Evolutionary conservation across 83 land plant genomes (phyloP), one percentile per base, ranked within the genome.

Genomic region (Thuja plicata): DNA sequence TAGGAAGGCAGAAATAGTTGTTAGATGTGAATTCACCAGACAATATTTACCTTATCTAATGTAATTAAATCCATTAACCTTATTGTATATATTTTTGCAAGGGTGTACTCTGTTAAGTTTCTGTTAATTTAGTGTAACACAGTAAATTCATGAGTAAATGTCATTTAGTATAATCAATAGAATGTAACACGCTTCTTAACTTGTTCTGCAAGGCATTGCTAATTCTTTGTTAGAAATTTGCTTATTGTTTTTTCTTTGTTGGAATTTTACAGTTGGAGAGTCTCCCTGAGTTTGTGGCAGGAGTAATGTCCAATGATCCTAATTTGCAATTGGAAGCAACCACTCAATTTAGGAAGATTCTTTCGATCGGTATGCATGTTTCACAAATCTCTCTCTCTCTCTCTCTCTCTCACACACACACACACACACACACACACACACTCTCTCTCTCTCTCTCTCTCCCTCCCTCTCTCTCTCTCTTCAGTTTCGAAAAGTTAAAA

Each of bases 311-410:
- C 5, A 94, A 92, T 38, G 95, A 96, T 88, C 90, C 92, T 83
- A 27, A 84, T 13, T 46, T 86, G n/a, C 97, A 96, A 90, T 55
- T 95, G 81, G 97, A 96, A 86, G 95, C 97, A 13, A 95, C 96
- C 12, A 95, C 95, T 41, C 95, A 96, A 40, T 95, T 96, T 88
- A 83, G 97, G 46, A 93, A 95, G 88, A 91, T 96, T 46, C 88
- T 96, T 15, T 96, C 96, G 3, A 94, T 93, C 11, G 97, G 97
- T 96, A 92, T 71, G 80, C 35, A 55, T 70, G 71, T 48, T 50
- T 12, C 17, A 34, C 38, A 32, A 3, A 34, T 27, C 13, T 11
- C 3, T 30, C 35, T 76, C 38, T 32, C 79, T 54, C 57, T 54
- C 19, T 15, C 57, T 15, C 40, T 54, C 57, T 52, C 16, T 52